Evolutionary conservation across 306 rosid species (phyloP), one percentile per base, ranked within the genome.

Genomic region (Benincasa hispida): DNA sequence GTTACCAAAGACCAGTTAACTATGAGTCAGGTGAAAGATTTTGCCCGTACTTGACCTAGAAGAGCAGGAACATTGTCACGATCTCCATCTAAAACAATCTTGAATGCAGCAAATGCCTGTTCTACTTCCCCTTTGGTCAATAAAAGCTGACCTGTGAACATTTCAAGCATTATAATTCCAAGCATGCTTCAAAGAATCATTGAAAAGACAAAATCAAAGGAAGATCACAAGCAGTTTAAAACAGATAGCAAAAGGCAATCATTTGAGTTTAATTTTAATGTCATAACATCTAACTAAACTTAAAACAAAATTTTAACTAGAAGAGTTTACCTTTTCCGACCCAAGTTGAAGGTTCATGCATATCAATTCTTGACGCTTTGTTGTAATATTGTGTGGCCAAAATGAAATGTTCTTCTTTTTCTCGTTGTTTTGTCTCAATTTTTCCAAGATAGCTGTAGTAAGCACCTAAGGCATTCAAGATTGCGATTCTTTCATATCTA

Each of bases 341-440:
- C 99, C 99, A 95, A 1, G 99, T 95, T 76, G 99, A 92, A 63
- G 98, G 90, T 82, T 95, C 99, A 15, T 95, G 99, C 92, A 90
- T 92, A 84, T 91, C 97, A 2, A 94, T 91, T 85, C 97, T 88
- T 6, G 97, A 94, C 8, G 99, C 97, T 81, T 92, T 95, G 83
- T 95, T 95, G 91, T 90, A 95, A 81, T 92, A 92, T 81, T 95
- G 99, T 5, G 99, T 95, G 8, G 99, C 99, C 84, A 92, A 78
- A 86, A 90, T 92, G 80, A 95, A 95, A 82, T 95, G 98, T 56
- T 92, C 99, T 88, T 95, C 98, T 85, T 95, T 95, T 84, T 95
- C 98, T 85, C 99, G 83, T 76, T 90, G 96, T 58, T 95, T 95
- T 6, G 99, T 95, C 92, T 95, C 98, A 70, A 95, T 90, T 86